These are phyloP conservation scores for Wickerhamomyces silvicola DNA, from an alignment of 805 yeast genomes.

Conservation along the genomic window DNA sequence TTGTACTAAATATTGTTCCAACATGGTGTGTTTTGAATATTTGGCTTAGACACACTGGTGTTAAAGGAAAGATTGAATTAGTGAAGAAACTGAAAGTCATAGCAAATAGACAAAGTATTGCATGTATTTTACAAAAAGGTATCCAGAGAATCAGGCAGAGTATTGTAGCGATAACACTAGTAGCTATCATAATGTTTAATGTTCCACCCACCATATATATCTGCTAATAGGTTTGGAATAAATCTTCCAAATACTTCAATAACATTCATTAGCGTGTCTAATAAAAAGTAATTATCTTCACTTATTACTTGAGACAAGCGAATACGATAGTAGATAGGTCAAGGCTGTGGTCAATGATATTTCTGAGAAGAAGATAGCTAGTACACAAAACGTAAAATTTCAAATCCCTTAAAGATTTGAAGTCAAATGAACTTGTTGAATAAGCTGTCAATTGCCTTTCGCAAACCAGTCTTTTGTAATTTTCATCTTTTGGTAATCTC, in stretches of 20 bases:
- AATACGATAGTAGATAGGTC: conserved; percentile 44
- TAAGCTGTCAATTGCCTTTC: conserved; percentile 19
- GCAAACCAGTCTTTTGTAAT: conserved; percentile 18
- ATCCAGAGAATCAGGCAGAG: conserved; percentile 31
- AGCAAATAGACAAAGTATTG: conserved; percentile 30
- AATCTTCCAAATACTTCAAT: conserved; percentile 28
- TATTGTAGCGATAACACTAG: conserved; percentile 27
- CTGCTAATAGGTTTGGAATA: conserved; percentile 28
- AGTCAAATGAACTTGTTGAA: conserved; percentile 24
- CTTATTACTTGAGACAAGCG: conserved; percentile 18
- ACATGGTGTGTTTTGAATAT: conserved; percentile 45
- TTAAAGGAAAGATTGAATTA: conserved; percentile 35
- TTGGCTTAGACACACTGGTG: conserved; percentile 44
- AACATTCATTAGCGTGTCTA: conserved; percentile 35
- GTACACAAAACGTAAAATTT: conserved; percentile 36
- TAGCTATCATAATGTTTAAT: conserved; percentile 37
- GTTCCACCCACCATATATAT: conserved; percentile 38
- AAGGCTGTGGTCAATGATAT: conserved; percentile 38
- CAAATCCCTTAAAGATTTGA: conserved; percentile 35
- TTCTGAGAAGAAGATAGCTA: conserved; percentile 40
- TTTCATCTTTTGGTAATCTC: conserved; percentile 31
- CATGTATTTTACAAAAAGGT: conserved; percentile 28
- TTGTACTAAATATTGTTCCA: conserved; percentile 47
- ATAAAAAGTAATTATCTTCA: conserved; percentile 29
- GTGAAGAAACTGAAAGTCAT: conserved; percentile 44